A percentile compares a stretch with the other conserved stretches of the same genome.
These are phyloP conservation scores for Lagenaria siceraria DNA, from an alignment of 306 rosid species.

Conservation along the genomic window DNA sequence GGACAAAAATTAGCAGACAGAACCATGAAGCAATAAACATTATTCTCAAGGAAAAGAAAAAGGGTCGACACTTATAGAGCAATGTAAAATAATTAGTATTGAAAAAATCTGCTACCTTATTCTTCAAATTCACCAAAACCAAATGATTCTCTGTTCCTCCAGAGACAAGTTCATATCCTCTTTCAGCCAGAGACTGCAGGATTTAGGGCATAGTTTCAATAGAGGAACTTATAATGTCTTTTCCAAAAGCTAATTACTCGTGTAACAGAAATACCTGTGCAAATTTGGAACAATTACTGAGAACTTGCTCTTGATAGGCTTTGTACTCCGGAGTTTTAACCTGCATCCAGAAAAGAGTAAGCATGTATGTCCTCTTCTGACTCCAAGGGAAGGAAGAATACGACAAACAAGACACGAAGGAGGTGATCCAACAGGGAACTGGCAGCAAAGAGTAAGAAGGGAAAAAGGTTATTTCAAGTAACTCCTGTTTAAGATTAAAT, in stretches of 20 bases:
- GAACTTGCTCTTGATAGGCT: constrained; percentile 93
- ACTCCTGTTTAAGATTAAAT: too few species aligned
- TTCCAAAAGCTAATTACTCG: too few species aligned
- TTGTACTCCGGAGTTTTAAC: constrained; percentile 74
- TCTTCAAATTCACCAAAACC: constrained; percentile 83
- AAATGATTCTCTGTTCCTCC: constrained; percentile 94
- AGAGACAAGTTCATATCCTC: constrained; percentile 79
- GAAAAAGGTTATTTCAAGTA: too few species aligned
- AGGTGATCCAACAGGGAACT: too few species aligned
- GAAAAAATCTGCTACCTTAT: constrained; percentile 36
- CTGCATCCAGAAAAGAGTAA: constrained; percentile 18
- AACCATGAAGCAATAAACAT: neutral
- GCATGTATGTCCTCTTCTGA: too few species aligned
- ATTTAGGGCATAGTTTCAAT: neutral
- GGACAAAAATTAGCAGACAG: too few species aligned
- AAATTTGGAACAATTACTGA: constrained; percentile 66
- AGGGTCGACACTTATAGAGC: neutral
- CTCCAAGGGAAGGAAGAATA: too few species aligned
- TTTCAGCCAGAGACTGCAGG: constrained; percentile 48
- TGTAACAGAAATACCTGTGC: constrained; percentile 44
- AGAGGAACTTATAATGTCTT: too few species aligned
- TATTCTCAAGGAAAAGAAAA: neutral
- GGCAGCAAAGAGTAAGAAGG: too few species aligned
- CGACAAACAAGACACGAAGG: too few species aligned
- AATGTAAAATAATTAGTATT: too few species aligned